Percentiles rank a stretch among this genome's conserved stretches.
These are phyloP conservation scores for Gonapodya prolifera DNA, from an alignment of 192 early-diverging fungal genomes.

Conservation along the genomic window DNA sequence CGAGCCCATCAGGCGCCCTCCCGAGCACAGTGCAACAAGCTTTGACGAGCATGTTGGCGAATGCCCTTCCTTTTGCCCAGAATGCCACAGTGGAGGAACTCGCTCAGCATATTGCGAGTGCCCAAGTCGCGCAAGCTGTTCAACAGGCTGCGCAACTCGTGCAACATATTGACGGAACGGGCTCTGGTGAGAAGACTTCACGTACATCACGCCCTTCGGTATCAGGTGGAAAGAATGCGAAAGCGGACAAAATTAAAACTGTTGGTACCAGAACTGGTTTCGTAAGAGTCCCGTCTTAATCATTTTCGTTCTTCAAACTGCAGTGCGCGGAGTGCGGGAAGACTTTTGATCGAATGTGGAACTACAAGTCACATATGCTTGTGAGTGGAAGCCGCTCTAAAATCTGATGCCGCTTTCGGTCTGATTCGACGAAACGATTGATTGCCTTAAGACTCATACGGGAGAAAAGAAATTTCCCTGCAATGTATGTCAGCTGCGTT, in stretches of 20 bases:
- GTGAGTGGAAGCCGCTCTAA: too few species aligned
- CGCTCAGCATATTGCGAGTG: too few species aligned
- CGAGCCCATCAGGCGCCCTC: too few species aligned
- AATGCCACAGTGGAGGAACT: neutral
- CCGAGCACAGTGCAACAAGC: too few species aligned
- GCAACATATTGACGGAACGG: neutral
- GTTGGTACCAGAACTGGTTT: neutral
- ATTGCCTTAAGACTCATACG: neutral
- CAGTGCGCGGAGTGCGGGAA: neutral
- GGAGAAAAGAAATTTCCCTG: neutral
- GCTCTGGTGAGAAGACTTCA: neutral
- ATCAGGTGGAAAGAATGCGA: too few species aligned
- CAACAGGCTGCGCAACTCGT: neutral
- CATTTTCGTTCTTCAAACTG: neutral
- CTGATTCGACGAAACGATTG: neutral
- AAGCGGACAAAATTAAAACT: neutral
- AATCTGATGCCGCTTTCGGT: neutral
- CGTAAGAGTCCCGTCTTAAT: neutral
- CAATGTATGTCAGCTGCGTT: neutral
- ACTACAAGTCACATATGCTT: neutral
- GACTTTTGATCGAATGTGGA: neutral
- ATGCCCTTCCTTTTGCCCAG: neutral
- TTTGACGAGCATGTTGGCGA: too few species aligned
- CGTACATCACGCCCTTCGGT: neutral
- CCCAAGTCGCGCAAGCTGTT: neutral